Evolutionary conservation across 2,329 filamentous ascomycete genomes (phyloP).

Genomic region (Akanthomyces dipterigenus): DNA sequence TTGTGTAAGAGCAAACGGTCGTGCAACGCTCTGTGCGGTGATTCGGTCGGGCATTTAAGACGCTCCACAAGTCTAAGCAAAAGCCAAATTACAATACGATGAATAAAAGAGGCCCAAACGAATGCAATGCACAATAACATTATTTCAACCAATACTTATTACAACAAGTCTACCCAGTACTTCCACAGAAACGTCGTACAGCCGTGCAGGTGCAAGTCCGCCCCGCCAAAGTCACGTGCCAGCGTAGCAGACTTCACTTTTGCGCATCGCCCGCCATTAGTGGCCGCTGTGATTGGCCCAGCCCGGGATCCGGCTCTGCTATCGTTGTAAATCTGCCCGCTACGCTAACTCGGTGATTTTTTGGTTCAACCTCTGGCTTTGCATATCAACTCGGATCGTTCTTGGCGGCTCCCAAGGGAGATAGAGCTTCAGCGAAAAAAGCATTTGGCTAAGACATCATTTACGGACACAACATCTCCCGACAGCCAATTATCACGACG

Average conservation of each 20-base stretch:
- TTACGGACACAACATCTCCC: background rate
- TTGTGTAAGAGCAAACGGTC: background rate
- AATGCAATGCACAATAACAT: background rate
- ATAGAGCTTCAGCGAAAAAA: background rate
- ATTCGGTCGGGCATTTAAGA: background rate
- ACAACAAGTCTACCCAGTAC: background rate
- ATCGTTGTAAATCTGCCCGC: conserved; percentile 3
- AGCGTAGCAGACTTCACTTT: background rate
- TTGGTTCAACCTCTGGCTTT: conserved; percentile 3
- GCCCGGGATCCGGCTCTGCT: background rate
- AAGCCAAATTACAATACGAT: background rate
- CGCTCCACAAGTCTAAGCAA: background rate
- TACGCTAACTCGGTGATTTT: conserved; percentile 3
- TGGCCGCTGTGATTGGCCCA: background rate
- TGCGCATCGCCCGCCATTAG: conserved; percentile 7
- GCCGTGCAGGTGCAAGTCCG: conserved; percentile 2
- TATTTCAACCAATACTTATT: background rate
- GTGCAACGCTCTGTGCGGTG: background rate
- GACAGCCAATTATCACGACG: background rate
- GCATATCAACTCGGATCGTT: background rate
- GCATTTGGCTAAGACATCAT: background rate
- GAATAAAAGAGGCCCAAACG: background rate
- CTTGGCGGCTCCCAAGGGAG: background rate
- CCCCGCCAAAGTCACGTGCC: conserved; percentile 6
- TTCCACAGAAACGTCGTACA: background rate